These are phyloP conservation scores for Trametes coccinea DNA, from an alignment of 768 basidiomycete genomes.

Conservation along the genomic window DNA sequence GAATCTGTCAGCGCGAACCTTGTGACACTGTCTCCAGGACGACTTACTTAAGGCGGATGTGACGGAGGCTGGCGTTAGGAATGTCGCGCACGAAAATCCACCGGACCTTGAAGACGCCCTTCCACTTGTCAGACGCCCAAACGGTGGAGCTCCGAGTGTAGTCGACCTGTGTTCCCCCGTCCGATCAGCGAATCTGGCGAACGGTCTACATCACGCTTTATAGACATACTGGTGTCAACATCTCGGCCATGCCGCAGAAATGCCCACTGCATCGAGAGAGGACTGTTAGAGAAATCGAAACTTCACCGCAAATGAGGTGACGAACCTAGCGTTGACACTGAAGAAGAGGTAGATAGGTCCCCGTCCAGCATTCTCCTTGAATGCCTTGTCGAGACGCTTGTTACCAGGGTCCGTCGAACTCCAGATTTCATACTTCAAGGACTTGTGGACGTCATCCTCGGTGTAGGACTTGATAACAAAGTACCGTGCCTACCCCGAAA, in stretches of 20 bases:
- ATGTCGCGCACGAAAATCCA: constrained; percentile 99
- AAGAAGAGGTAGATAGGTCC: constrained; percentile 99
- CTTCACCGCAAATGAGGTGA: not conserved
- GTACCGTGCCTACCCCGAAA: constrained; percentile 67
- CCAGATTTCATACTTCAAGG: constrained; percentile 97
- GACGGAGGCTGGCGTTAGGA: constrained; percentile 84
- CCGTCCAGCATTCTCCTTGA: constrained; percentile 88
- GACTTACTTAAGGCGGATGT: constrained; percentile 82
- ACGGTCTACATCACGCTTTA: not conserved
- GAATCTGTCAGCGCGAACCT: not conserved
- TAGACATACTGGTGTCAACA: constrained; percentile 81
- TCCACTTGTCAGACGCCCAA: constrained; percentile 99
- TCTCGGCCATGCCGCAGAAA: constrained; percentile 98
- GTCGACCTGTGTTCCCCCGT: constrained; percentile 60
- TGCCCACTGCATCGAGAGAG: constrained; percentile 62
- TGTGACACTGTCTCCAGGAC: not conserved
- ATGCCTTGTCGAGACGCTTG: constrained; percentile 95
- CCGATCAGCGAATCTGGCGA: not conserved
- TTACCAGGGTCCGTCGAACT: constrained; percentile 97
- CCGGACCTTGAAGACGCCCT: constrained; percentile 96
- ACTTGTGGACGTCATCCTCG: constrained; percentile 99
- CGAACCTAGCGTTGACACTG: constrained; percentile 87
- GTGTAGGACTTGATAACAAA: constrained; percentile 99
- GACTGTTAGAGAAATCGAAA: constrained; percentile 1
- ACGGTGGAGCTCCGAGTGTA: constrained; percentile 94